phyloP scores from a whole-genome alignment of 2,329 filamentous ascomycete species.

The Mariannaea elegans region DNA sequence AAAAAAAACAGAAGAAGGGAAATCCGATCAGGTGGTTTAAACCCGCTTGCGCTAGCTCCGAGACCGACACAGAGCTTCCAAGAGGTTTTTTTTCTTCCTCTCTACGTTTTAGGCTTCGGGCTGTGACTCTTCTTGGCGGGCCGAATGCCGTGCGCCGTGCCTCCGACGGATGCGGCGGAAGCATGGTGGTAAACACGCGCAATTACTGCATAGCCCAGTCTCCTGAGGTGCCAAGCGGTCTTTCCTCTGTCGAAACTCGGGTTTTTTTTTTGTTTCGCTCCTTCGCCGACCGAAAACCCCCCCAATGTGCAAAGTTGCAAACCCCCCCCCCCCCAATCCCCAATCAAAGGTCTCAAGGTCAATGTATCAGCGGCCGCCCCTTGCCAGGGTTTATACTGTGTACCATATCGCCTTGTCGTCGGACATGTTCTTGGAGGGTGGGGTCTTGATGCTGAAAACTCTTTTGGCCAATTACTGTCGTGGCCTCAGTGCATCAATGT shows the following conservation, averaged over 20 bases:
- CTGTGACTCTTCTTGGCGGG: not conserved
- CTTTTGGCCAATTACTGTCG: conserved; percentile 1
- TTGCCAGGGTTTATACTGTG: conserved; percentile 23
- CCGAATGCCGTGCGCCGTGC: conserved; percentile 4
- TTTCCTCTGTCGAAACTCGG: conserved; percentile 1
- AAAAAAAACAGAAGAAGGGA: too few relatives aligned
- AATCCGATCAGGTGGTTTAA: not conserved
- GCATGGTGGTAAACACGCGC: too few relatives aligned
- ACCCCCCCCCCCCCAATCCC: not conserved
- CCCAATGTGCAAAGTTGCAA: conserved; percentile 12
- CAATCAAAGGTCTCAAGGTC: conserved; percentile 16
- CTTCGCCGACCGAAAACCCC: conserved; percentile 20
- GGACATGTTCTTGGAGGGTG: conserved; percentile 22
- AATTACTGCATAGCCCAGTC: too few relatives aligned
- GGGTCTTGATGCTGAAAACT: conserved; percentile 6
- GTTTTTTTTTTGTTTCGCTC: conserved; percentile 8
- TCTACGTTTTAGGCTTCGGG: too few relatives aligned
- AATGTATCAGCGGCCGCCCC: conserved; percentile 25
- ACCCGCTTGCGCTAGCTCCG: too few relatives aligned
- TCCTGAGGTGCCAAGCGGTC: conserved; percentile 14
- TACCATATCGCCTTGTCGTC: conserved; percentile 1
- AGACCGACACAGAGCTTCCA: too few relatives aligned
- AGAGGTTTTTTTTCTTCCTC: too few relatives aligned
- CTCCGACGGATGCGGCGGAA: conserved; percentile 18
- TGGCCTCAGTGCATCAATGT: not conserved